phyloP scores from a whole-genome alignment of 2,329 filamentous ascomycete genomes.

The Tolypocladium paradoxum region DNA sequence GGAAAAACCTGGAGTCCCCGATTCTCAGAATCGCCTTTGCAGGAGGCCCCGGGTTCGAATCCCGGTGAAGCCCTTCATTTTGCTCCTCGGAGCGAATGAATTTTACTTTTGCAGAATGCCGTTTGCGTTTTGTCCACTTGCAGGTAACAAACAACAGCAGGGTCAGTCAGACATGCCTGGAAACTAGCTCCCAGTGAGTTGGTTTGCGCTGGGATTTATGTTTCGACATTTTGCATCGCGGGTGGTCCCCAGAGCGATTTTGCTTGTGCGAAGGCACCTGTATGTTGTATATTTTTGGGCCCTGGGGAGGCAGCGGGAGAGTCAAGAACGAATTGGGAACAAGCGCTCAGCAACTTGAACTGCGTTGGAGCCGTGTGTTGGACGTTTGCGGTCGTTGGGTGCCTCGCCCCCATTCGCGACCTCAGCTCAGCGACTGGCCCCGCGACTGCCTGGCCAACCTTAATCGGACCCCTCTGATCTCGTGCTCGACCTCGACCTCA shows the following conservation, averaged over 20 bases:
- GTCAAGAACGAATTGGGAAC: neutral
- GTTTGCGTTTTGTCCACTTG: no score
- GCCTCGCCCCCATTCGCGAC: no score
- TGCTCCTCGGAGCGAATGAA: no score
- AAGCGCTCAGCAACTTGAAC: neutral
- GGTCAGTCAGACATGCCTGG: no score
- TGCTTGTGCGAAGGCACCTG: neutral
- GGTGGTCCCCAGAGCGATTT: neutral
- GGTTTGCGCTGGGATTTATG: no score
- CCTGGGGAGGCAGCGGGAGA: neutral
- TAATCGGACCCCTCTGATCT: neutral
- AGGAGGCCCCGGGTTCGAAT: constrained; percentile 13
- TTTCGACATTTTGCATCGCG: no score
- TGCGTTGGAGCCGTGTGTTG: neutral
- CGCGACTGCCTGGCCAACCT: neutral
- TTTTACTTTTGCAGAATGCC: no score
- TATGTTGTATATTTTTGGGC: neutral
- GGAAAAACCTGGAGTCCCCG: constrained; percentile 6
- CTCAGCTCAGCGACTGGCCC: neutral
- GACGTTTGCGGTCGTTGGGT: no score
- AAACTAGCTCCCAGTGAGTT: no score
- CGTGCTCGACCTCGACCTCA: neutral
- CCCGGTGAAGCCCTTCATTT: constrained; percentile 9
- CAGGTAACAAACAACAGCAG: no score
- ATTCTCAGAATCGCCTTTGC: constrained; percentile 10